Percentiles rank a stretch among this genome's conserved stretches.
phyloP scores from a whole-genome alignment of 352 stramenopile genomes.

The Globisporangium viniferum region DNA sequence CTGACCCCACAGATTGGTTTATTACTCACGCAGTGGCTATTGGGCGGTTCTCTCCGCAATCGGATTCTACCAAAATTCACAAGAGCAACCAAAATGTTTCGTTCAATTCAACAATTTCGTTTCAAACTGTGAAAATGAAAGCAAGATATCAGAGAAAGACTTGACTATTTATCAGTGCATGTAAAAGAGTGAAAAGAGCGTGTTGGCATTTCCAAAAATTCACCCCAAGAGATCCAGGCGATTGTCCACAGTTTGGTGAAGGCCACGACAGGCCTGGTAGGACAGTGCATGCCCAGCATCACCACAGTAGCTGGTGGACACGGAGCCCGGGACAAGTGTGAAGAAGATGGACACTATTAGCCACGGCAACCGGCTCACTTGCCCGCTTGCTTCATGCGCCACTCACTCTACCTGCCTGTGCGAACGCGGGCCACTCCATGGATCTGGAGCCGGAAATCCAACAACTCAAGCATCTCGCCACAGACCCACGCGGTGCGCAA shows the following conservation, averaged over 20 bases:
- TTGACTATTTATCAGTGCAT: not conserved
- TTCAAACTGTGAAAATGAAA: not conserved
- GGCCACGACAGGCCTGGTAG: not conserved
- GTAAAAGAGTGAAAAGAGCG: not conserved
- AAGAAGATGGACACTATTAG: not conserved
- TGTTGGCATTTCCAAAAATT: not conserved
- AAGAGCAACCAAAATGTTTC: not conserved
- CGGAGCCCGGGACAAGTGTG: not conserved
- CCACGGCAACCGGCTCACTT: conserved; percentile 1
- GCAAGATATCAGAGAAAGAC: not conserved
- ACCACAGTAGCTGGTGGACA: not conserved
- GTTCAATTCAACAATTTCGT: not conserved
- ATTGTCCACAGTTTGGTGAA: not conserved
- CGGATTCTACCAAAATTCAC: not conserved
- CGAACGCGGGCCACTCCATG: not conserved
- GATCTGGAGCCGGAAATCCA: not conserved
- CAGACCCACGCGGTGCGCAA: not conserved
- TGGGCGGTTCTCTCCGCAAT: not conserved
- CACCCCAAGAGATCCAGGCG: not conserved
- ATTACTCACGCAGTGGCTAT: conserved; percentile 1
- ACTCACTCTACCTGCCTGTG: not conserved
- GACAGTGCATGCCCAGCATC: not conserved
- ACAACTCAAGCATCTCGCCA: not conserved
- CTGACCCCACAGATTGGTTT: not conserved
- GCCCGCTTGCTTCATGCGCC: not conserved